Evolutionary conservation across 73 alveolate genomes (phyloP).

Genomic region (Paramecium bursaria): DNA sequence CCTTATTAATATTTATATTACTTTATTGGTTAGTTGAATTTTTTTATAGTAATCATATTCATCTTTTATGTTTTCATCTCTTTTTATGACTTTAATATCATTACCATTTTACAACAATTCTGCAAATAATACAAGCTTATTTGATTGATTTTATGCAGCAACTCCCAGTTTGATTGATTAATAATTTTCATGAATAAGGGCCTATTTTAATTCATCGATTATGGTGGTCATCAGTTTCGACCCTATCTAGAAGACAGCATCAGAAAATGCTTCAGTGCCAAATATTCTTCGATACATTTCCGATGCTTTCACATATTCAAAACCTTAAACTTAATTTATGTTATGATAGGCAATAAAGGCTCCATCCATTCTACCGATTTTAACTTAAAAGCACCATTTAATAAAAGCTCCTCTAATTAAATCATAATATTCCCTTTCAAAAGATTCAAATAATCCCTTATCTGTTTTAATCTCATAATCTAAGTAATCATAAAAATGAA

Average conservation of each 20-base stretch:
- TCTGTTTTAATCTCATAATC: constrained; percentile 78
- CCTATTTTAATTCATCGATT: constrained; percentile 77
- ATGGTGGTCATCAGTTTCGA: constrained; percentile 74
- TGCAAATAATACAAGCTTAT: constrained; percentile 75
- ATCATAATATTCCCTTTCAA: constrained; percentile 89
- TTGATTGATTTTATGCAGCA: constrained; percentile 74
- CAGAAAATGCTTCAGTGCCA: constrained; percentile 84
- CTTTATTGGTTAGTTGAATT: constrained; percentile 74
- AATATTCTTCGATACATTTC: constrained; percentile 94
- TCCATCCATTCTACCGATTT: constrained; percentile 97
- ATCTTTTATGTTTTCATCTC: constrained; percentile 76
- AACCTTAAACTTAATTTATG: constrained; percentile 91
- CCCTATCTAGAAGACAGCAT: constrained; percentile 73
- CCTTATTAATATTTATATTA: no score
- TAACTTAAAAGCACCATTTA: constrained; percentile 86
- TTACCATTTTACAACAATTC: constrained; percentile 75
- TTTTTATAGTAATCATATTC: constrained; percentile 80
- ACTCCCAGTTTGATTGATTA: constrained; percentile 82
- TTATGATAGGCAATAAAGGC: constrained; percentile 96
- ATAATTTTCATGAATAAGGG: constrained; percentile 68
- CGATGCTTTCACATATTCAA: constrained; percentile 85
- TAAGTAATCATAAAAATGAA: constrained; percentile 81
- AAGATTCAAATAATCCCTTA: constrained; percentile 77
- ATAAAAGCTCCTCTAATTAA: constrained; percentile 88
- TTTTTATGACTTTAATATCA: constrained; percentile 54